Evolutionary conservation across 345 rosid species (phyloP).

Genomic region (Kandelia obovata): DNA sequence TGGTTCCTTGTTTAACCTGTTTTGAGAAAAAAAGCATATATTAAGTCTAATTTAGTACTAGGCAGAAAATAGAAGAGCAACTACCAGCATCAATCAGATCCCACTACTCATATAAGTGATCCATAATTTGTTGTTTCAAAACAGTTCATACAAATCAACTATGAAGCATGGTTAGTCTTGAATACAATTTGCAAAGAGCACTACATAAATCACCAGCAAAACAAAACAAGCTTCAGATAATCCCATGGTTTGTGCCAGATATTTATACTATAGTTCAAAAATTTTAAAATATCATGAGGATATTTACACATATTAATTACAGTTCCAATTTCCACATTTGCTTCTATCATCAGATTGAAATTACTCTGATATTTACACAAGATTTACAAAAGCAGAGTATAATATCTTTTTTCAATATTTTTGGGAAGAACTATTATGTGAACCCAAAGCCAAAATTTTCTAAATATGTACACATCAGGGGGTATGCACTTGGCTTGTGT

Average conservation of each 20-base stretch:
- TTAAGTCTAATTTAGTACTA: neutral
- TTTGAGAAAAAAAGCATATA: slow-evolving; percentile 13
- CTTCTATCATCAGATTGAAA: neutral
- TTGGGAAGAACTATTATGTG: neutral
- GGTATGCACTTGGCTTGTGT: too few species aligned
- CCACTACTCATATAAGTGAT: too few species aligned
- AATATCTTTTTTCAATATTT: neutral
- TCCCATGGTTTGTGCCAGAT: too few species aligned
- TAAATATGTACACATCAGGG: neutral
- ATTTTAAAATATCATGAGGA: too few species aligned
- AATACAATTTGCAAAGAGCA: neutral
- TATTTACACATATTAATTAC: too few species aligned
- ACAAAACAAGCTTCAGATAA: too few species aligned
- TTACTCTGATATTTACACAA: neutral
- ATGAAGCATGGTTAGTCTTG: neutral
- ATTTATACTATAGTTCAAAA: too few species aligned
- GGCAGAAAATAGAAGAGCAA: neutral
- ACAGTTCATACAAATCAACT: neutral
- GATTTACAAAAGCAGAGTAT: neutral
- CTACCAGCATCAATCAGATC: neutral
- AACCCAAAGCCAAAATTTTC: neutral
- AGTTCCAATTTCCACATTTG: neutral
- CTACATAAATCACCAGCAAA: slow-evolving; percentile 2
- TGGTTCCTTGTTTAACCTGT: slow-evolving; percentile 96
- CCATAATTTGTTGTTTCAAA: too few species aligned